Base-by-base conservation (phyloP, 2,329 filamentous ascomycete species). In the Sclerotinia borealis region DNA sequence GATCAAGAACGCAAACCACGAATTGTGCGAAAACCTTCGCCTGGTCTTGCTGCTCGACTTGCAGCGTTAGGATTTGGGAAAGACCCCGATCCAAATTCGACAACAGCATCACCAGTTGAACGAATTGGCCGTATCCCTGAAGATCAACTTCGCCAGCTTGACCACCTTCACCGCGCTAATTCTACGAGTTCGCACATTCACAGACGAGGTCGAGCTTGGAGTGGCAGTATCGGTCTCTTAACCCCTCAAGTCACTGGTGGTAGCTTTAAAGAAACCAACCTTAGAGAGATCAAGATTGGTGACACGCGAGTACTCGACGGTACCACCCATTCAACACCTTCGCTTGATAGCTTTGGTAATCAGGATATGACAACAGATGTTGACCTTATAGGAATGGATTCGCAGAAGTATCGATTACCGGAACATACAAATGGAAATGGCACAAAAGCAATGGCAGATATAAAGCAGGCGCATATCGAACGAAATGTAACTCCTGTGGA, bases 201-300 rank as follows among this genome's bases (percentile, higher is more conserved):
- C 75, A 82, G 87, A 73, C 83, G 87, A 71, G 88, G 88, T 73
- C 85, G 86, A 72, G 83, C 88, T 70, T 92, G 89, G 89, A 90
- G 85, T 78, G 86, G 85, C 74, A 81, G 83, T 73, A 82, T 84
- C 73, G 68, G 69, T 49, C 62, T 65, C 50, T 64, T 72, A 34
- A 71, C 69, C 29, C 72, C 72, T 51, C 72, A 75, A 66, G 59
- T 67, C 34, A 72, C 68, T 31, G 72, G 70, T 31, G 70, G 67
- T 3, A 73, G 68, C 59, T 67, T 65, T 52, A 34, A 39, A 43
- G 54, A 58, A n/a, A 58, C 54, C 39, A 61, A n/a, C 29, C 64
- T 63, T 51, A 68, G 70, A 61, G 68, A 72, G 10, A 56, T 69
- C 58, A 65, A 63, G 43, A 48, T 65, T 56, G 63, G 63, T 58